phyloP scores from a whole-genome alignment of 1,284 basidiomycete genomes.

The Lentinus polychrous region DNA sequence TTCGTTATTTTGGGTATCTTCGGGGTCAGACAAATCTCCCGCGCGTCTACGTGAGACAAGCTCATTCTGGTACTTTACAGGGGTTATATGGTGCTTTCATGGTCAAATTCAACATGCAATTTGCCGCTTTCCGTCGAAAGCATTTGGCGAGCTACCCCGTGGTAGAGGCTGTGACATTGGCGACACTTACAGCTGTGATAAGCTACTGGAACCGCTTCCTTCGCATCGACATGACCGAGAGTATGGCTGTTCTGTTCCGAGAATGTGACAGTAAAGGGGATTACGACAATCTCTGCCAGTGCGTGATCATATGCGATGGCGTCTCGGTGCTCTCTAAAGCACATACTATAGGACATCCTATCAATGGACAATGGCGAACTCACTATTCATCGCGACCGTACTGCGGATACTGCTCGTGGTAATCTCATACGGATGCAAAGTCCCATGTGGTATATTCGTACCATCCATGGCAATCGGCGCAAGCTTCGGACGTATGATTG shows the following conservation, averaged over 20 bases:
- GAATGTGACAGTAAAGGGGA: conserved; percentile 96
- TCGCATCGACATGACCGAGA: conserved; percentile 97
- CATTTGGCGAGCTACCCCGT: conserved; percentile 82
- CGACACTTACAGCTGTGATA: conserved; percentile 84
- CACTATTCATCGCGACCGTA: conserved; percentile 86
- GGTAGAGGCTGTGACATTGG: conserved; percentile 84
- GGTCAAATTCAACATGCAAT: conserved; percentile 95
- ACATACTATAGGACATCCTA: conserved; percentile 57
- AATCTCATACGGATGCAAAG: conserved; percentile 92
- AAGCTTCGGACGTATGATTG: conserved; percentile 92
- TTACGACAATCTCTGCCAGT: conserved; percentile 93
- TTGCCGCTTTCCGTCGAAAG: conserved; percentile 89
- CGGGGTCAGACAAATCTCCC: conserved; percentile 52
- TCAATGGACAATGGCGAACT: conserved; percentile 95
- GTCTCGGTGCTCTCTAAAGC: neutral
- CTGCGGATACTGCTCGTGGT: conserved; percentile 85
- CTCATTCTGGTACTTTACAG: conserved; percentile 31
- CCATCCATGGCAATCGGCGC: conserved; percentile 98
- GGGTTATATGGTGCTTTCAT: conserved; percentile 97
- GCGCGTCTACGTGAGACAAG: neutral
- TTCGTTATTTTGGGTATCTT: conserved; percentile 94
- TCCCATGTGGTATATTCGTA: conserved; percentile 96
- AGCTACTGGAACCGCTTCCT: conserved; percentile 95
- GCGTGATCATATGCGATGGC: conserved; percentile 24
- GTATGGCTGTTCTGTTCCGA: conserved; percentile 92